Conservation (phyloP, 1,139 yeast genomes). For the Yamadazyma pseudoaaseri region DNA sequence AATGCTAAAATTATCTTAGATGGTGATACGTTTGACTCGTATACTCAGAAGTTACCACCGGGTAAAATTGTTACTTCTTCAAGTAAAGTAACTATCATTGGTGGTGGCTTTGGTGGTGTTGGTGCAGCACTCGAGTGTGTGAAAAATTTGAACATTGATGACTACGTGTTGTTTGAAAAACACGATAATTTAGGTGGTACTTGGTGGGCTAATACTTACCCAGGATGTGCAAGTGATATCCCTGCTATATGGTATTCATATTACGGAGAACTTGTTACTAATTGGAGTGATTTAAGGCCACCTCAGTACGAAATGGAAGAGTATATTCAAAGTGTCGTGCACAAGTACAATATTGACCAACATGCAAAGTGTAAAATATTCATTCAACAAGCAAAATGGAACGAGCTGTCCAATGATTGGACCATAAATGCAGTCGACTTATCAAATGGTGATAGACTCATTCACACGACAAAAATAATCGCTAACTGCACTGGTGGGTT, state of each 20-base stretch:
- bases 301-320: conserved; percentile 50
- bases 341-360: conserved; percentile 30
- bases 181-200: conserved; percentile 52
- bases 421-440: conserved; percentile 30
- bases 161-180: conserved; percentile 42
- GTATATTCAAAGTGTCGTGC: conserved; percentile 40
- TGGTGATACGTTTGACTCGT: conserved; percentile 4
- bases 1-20: conserved; percentile 31
- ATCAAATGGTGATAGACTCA: conserved; percentile 28
- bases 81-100: conserved; percentile 40
- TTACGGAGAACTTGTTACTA: conserved; percentile 37
- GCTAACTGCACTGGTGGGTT: conserved; percentile 39
- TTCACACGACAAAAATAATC: conserved; percentile 31
- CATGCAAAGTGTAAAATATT: conserved; percentile 30
- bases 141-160: conserved; percentile 28
- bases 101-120: conserved; percentile 52
- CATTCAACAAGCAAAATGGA: conserved; percentile 28
- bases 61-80: conserved; percentile 16
- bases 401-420: conserved; percentile 39
- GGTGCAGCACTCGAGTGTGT: conserved; percentile 30
- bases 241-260: conserved; percentile 51
- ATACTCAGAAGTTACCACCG: conserved; percentile 16
- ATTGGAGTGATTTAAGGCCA: conserved; percentile 48
- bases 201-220: conserved; percentile 55
- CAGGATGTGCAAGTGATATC: conserved; percentile 53